Evolutionary conservation across 2,329 filamentous ascomycete genomes (phyloP).

Genomic region (Acephala macrosclerotiorum): DNA sequence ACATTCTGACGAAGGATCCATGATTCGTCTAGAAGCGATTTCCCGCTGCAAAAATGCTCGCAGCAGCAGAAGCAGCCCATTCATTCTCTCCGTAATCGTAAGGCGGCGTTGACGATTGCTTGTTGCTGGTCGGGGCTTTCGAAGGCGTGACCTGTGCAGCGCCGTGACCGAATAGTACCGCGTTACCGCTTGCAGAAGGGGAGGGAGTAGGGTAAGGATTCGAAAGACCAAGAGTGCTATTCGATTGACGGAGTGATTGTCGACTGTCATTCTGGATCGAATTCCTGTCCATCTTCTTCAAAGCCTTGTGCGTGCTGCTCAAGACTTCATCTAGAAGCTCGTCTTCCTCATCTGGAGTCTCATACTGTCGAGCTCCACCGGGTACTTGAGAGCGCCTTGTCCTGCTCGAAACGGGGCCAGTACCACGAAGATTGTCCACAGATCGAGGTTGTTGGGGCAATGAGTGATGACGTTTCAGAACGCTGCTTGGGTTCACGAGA

Average conservation of each 20-base stretch:
- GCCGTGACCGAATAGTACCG: constrained; percentile 72
- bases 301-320: constrained; percentile 76
- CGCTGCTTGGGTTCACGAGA: constrained; percentile 56
- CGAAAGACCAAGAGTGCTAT: constrained; percentile 66
- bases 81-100: constrained; percentile 94
- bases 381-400: constrained; percentile 80
- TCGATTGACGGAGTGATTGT: constrained; percentile 65
- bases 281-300: constrained; percentile 69
- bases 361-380: constrained; percentile 83
- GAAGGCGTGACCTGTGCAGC: constrained; percentile 55
- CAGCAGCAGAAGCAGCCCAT: constrained; percentile 84
- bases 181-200: constrained; percentile 83
- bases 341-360: constrained; percentile 95
- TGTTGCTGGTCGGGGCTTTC: constrained; percentile 54
- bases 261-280: constrained; percentile 49
- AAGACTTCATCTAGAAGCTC: constrained; percentile 92
- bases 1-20: constrained; percentile 36
- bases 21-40: constrained; percentile 58
- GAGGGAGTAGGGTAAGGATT: constrained; percentile 73
- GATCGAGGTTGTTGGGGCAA: constrained; percentile 62
- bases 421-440: constrained; percentile 65
- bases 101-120: constrained; percentile 94
- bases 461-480: constrained; percentile 71
- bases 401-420: constrained; percentile 74
- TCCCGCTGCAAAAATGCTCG: constrained; percentile 80